phyloP scores from a whole-genome alignment of 176 grass and related monocot species.

The Zoysia japonica region DNA sequence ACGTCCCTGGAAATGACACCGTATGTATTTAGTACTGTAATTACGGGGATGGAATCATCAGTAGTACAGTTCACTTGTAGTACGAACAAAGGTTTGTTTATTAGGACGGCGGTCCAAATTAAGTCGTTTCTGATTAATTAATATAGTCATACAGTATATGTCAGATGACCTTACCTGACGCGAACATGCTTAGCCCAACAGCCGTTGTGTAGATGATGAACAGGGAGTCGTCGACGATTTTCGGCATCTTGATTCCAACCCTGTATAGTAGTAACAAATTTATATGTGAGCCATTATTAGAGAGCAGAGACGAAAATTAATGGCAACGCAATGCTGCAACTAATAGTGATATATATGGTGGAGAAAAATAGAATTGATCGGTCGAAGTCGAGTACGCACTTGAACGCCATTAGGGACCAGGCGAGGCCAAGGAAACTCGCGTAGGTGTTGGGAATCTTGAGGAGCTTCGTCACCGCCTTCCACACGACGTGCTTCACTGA shows the following conservation, averaged over 20 bases:
- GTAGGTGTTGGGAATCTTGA: conserved; percentile 73
- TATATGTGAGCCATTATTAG: no score
- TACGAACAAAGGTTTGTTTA: no score
- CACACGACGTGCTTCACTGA: conserved; percentile 38
- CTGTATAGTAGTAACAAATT: conserved; percentile 23
- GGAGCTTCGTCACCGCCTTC: conserved; percentile 72
- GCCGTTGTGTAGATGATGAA: conserved; percentile 59
- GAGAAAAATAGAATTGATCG: no score
- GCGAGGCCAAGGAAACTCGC: conserved; percentile 76
- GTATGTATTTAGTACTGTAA: background rate
- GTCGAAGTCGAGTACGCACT: conserved; percentile 36
- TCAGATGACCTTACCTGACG: conserved; percentile 44
- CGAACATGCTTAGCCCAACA: conserved; percentile 89
- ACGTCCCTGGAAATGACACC: conserved; percentile 49
- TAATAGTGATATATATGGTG: no score
- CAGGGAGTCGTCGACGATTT: conserved; percentile 60
- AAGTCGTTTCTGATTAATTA: no score
- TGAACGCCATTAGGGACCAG: conserved; percentile 80
- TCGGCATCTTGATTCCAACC: conserved; percentile 65
- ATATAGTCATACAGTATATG: no score
- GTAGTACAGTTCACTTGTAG: background rate
- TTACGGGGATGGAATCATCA: background rate
- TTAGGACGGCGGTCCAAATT: no score
- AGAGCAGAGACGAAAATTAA: background rate
- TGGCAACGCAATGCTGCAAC: background rate